phyloP scores from a whole-genome alignment of 352 stramenopile species.

The Globisporangium lucens region DNA sequence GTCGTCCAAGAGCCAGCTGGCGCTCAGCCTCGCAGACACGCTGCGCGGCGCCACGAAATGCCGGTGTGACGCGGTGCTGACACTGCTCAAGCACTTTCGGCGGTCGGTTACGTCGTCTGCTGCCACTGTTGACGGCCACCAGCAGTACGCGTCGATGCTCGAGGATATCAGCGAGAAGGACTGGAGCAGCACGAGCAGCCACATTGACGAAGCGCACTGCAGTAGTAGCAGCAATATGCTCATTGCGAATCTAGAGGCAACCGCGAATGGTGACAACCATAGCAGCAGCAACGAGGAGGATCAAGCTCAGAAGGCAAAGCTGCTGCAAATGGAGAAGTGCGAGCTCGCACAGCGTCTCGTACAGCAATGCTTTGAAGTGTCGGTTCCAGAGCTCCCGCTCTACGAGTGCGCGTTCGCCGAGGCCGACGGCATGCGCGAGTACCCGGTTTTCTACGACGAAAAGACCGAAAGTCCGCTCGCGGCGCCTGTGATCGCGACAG shows the following conservation, averaged over 20 bases:
- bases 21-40: conserved; percentile 41
- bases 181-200: not conserved
- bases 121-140: conserved; percentile 33
- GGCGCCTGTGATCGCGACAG: conserved; percentile 23
- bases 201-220: not conserved
- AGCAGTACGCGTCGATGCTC: conserved; percentile 29
- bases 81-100: conserved; percentile 32
- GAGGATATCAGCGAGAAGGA: conserved; percentile 9
- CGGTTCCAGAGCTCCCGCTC: conserved; percentile 33
- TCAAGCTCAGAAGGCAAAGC: not conserved
- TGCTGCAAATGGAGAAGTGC: conserved; percentile 3
- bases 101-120: conserved; percentile 8
- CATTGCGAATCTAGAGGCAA: not conserved
- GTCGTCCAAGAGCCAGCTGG: conserved; percentile 39
- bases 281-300: conserved; percentile 16
- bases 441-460: conserved; percentile 48
- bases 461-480: conserved; percentile 25
- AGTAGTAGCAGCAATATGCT: not conserved
- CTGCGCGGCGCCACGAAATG: conserved; percentile 26
- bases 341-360: conserved; percentile 40
- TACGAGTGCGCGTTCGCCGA: conserved; percentile 46
- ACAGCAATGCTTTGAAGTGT: conserved; percentile 63
- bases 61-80: conserved; percentile 28
- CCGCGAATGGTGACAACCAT: too few species aligned
- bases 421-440: conserved; percentile 31